Percentiles rank a stretch among this genome's conserved stretches.
phyloP scores from a whole-genome alignment of 257 asterid species.

The Craterostigma plantagineum region DNA sequence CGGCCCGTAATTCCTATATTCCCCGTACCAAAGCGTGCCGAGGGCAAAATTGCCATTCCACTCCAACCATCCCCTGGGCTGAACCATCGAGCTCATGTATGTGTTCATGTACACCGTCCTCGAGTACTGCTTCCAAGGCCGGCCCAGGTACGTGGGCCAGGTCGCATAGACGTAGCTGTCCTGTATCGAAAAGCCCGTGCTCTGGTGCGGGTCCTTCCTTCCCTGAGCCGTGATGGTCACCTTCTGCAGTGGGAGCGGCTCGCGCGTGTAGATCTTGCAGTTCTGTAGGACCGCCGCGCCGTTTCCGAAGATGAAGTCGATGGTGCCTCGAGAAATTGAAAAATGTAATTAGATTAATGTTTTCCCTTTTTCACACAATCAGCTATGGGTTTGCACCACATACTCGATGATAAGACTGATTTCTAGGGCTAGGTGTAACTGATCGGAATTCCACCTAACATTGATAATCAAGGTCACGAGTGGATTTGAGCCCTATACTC shows the following conservation, averaged over 20 bases:
- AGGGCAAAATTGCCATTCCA: conserved; percentile 72
- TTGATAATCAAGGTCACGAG: too few species aligned
- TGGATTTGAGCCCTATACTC: too few species aligned
- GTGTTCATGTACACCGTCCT: conserved; percentile 65
- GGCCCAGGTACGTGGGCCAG: conserved; percentile 59
- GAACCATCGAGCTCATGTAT: conserved; percentile 71
- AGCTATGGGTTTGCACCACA: too few species aligned
- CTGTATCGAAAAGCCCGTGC: conserved; percentile 74
- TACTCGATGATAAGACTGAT: too few species aligned
- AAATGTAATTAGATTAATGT: too few species aligned
- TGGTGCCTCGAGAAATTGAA: conserved; percentile 23
- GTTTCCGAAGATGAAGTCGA: conserved; percentile 91
- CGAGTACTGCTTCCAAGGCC: conserved; percentile 81
- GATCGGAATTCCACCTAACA: too few species aligned
- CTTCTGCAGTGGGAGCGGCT: conserved; percentile 64
- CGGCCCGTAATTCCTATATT: conserved; percentile 85
- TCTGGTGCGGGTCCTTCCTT: conserved; percentile 72
- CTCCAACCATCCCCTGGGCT: conserved; percentile 92
- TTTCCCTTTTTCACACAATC: too few species aligned
- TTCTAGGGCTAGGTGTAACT: too few species aligned
- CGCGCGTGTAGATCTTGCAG: conserved; percentile 58
- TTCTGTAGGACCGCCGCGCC: conserved; percentile 89
- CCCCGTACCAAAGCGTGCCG: conserved; percentile 78
- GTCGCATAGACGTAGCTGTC: conserved; percentile 56
- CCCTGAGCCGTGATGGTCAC: conserved; percentile 97